A percentile compares a stretch with the other conserved stretches of the same genome.
Conservation (phyloP, 148 eudicot species). For the Vaccinium darrowii region DNA sequence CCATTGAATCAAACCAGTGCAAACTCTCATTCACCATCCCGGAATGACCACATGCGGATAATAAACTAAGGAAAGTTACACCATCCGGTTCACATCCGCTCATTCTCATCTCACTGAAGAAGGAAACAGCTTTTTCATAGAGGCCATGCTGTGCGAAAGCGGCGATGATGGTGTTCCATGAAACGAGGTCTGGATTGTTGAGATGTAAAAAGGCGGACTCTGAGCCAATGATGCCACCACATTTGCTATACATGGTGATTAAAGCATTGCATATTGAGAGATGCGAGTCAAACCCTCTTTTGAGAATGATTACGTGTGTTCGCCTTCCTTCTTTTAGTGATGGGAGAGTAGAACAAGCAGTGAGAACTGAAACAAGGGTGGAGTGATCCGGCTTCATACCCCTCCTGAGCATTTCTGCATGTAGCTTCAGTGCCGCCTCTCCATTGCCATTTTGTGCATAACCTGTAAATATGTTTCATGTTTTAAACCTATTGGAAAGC, state of each 20-base stretch:
- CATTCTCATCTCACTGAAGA: constrained; percentile 29
- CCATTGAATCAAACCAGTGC: constrained; percentile 39
- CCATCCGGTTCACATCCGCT: constrained; percentile 31
- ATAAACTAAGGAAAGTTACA: constrained; percentile 43
- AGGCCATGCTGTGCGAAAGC: constrained; percentile 46
- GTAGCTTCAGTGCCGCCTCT: constrained; percentile 34
- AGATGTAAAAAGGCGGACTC: constrained; percentile 35
- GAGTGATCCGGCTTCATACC: constrained; percentile 36
- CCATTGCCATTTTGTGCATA: constrained; percentile 35
- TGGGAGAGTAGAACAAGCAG: constrained; percentile 36
- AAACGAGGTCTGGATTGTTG: constrained; percentile 34
- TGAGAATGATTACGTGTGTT: constrained; percentile 29
- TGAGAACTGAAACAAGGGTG: constrained; percentile 35
- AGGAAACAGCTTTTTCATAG: constrained; percentile 27
- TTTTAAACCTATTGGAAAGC: not conserved
- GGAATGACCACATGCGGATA: constrained; percentile 33
- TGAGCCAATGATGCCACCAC: constrained; percentile 37
- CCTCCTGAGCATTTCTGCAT: constrained; percentile 26
- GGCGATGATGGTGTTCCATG: constrained; percentile 50
- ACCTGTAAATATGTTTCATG: constrained; percentile 24
- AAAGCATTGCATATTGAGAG: constrained; percentile 36
- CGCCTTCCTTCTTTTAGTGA: constrained; percentile 37
- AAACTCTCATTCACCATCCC: constrained; percentile 42
- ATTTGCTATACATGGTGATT: constrained; percentile 42
- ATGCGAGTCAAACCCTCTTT: constrained; percentile 25